Evolutionary conservation across 768 basidiomycete genomes (phyloP).

Genomic region (Termitomyces sp.): DNA sequence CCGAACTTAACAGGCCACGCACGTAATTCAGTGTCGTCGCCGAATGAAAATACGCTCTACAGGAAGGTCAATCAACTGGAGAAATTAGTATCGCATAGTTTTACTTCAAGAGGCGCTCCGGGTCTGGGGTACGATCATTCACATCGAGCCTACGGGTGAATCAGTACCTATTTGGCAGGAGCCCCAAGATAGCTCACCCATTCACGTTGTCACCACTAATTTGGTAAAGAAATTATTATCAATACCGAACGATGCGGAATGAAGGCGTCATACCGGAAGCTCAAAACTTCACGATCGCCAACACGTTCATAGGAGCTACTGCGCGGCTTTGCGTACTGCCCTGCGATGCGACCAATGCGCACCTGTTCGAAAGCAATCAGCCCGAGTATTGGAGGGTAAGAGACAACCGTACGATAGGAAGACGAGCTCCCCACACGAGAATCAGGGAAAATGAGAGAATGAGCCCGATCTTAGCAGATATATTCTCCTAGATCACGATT

Average conservation of each 20-base stretch:
- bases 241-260: too few species aligned
- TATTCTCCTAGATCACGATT: constrained; percentile 59
- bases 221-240: not conserved
- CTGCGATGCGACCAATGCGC: constrained; percentile 88
- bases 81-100: not conserved
- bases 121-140: constrained; percentile 83
- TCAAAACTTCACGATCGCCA: constrained; percentile 69
- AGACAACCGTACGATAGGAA: constrained; percentile 79
- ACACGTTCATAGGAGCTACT: constrained; percentile 79
- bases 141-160: constrained; percentile 47
- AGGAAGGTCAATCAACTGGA: not conserved
- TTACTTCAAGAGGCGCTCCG: constrained; percentile 80
- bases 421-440: constrained; percentile 86
- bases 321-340: constrained; percentile 94
- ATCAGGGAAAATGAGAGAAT: constrained; percentile 95
- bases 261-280: constrained; percentile 67
- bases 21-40: constrained; percentile 91
- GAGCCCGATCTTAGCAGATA: constrained; percentile 81
- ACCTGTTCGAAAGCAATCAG: constrained; percentile 34
- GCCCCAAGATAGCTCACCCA: constrained; percentile 40
- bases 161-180: not conserved
- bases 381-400: not conserved
- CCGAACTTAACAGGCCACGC: constrained; percentile 81
- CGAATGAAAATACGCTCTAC: constrained; percentile 94
- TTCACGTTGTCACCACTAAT: constrained; percentile 96